phyloP scores from a whole-genome alignment of 1,284 basidiomycete species.

The Pseudozyma tsukubaensis region DNA sequence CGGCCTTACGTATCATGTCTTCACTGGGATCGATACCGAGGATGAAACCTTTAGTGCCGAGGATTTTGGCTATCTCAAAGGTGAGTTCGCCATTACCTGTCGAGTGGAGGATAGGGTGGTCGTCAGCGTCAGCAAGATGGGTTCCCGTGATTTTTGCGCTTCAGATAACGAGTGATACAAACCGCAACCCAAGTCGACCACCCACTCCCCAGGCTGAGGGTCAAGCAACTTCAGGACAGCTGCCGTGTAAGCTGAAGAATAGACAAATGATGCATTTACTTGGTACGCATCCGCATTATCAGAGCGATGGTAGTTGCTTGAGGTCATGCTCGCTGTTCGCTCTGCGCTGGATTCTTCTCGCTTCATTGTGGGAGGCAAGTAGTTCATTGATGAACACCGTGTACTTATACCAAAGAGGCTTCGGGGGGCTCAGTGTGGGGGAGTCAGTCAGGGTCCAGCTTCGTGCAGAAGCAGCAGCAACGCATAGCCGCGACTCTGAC shows the following conservation, averaged over 20 bases:
- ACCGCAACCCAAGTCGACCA: conserved; percentile 54
- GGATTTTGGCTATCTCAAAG: conserved; percentile 12
- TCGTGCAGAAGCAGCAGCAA: no score
- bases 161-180: neutral
- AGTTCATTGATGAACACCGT: neutral
- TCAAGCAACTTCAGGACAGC: conserved; percentile 45
- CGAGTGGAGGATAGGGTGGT: neutral
- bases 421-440: conserved; percentile 12
- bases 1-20: conserved; percentile 45
- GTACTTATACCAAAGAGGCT: neutral
- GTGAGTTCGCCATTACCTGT: conserved; percentile 48
- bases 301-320: conserved; percentile 20
- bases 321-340: neutral
- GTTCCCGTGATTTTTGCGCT: neutral
- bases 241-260: conserved; percentile 38
- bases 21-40: conserved; percentile 29
- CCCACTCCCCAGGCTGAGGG: conserved; percentile 36
- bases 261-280: conserved; percentile 53
- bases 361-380: neutral
- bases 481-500: conserved; percentile 1
- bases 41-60: conserved; percentile 23
- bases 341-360: neutral
- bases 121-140: neutral
- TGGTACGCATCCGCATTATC: conserved; percentile 47
- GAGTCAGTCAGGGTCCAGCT: conserved; percentile 21